A percentile compares a stretch with the other conserved stretches of the same genome.
Conservation (phyloP, 1,284 basidiomycete species). For the Austroboletus niveus region DNA sequence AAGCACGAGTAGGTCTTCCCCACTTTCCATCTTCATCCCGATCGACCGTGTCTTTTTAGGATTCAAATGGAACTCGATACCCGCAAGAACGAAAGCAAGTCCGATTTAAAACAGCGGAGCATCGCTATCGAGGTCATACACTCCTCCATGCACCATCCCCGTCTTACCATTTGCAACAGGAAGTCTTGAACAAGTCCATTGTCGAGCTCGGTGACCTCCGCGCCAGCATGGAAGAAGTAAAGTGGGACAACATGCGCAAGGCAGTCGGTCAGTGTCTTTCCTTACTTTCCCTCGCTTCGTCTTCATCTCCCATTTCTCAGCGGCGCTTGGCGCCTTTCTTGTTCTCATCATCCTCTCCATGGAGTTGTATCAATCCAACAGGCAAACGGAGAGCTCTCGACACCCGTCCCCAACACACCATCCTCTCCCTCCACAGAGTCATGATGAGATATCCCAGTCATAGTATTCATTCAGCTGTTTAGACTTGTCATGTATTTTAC, state of each 20-base stretch:
- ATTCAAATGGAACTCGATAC: conserved; percentile 97
- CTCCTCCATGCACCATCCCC: neutral
- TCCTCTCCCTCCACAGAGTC: conserved; percentile 13
- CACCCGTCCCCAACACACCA: conserved; percentile 20
- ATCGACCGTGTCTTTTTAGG: conserved; percentile 38
- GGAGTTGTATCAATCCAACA: conserved; percentile 51
- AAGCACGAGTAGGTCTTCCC: conserved; percentile 80
- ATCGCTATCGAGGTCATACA: conserved; percentile 79
- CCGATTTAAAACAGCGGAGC: conserved; percentile 85
- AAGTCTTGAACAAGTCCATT: conserved; percentile 84
- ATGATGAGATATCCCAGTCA: conserved; percentile 14
- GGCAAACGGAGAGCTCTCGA: conserved; percentile 31
- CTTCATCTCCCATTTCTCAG: conserved; percentile 34
- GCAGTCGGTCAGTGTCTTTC: conserved; percentile 65
- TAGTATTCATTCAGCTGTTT: conserved; percentile 8
- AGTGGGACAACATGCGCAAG: conserved; percentile 89
- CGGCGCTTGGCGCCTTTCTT: conserved; percentile 62
- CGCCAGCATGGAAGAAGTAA: conserved; percentile 84
- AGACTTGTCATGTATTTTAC: conserved; percentile 19
- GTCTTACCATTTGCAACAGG: conserved; percentile 37
- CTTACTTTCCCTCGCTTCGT: neutral
- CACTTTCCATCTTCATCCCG: neutral
- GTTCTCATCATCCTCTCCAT: conserved; percentile 64
- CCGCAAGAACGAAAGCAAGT: conserved; percentile 89
- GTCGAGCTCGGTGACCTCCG: conserved; percentile 84